Conservation (phyloP, 1,284 basidiomycete genomes). For the Malassezia sp. region DNA sequence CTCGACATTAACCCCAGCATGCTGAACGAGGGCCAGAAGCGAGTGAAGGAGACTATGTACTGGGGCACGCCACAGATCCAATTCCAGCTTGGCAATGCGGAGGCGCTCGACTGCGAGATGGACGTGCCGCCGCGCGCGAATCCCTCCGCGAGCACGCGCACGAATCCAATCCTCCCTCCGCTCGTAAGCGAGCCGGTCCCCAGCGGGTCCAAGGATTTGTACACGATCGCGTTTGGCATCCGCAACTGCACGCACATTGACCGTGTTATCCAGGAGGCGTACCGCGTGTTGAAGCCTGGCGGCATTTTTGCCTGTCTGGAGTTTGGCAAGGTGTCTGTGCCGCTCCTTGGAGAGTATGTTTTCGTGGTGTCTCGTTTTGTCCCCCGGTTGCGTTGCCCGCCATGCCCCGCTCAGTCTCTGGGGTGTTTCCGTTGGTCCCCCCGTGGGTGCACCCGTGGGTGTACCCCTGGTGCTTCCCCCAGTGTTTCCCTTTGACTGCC, state of each 20-base stretch:
- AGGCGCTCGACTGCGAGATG: slow-evolving; percentile 53
- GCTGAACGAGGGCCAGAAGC: slow-evolving; percentile 79
- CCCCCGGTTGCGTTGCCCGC: too few relatives aligned
- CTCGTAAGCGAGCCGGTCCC: slow-evolving; percentile 33
- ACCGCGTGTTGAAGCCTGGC: slow-evolving; percentile 90
- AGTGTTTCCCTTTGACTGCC: too few relatives aligned
- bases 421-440: too few relatives aligned
- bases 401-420: too few relatives aligned
- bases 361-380: too few relatives aligned
- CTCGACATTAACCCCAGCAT: slow-evolving; percentile 93
- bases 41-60: slow-evolving; percentile 50
- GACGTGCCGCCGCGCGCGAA: slow-evolving; percentile 17
- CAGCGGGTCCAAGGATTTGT: slow-evolving; percentile 71
- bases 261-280: slow-evolving; percentile 74
- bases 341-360: slow-evolving; percentile 70
- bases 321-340: slow-evolving; percentile 87
- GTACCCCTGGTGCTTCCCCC: too few relatives aligned
- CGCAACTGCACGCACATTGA: slow-evolving; percentile 92
- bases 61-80: slow-evolving; percentile 74
- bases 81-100: slow-evolving; percentile 88
- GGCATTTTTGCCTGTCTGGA: slow-evolving; percentile 92
- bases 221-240: slow-evolving; percentile 98
- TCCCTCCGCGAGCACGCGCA: slow-evolving; percentile 21
- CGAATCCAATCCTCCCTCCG: slow-evolving; percentile 32
- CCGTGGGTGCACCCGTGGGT: too few relatives aligned